Evolutionary conservation across 73 alveolate species (phyloP).

Genomic region (Blepharisma japonicum): DNA sequence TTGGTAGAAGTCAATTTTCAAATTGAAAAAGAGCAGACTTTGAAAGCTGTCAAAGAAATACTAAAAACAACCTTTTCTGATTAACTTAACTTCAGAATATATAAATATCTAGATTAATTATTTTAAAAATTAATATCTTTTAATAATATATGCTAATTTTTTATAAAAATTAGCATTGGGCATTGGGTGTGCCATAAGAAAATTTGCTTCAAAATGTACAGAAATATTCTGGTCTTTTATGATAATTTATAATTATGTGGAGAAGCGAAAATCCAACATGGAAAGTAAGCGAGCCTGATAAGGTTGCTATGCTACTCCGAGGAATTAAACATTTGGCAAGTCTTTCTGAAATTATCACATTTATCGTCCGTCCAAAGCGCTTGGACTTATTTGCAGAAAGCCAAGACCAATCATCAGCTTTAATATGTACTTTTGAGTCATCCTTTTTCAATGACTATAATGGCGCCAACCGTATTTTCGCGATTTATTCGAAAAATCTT

Average conservation of each 20-base stretch:
- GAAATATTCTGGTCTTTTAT: no score
- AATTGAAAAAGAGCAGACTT: slow-evolving; percentile 17
- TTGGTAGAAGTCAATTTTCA: slow-evolving; percentile 30
- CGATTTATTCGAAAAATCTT: background rate
- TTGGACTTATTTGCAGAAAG: slow-evolving; percentile 11
- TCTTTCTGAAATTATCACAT: background rate
- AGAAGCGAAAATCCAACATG: background rate
- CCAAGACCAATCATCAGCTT: slow-evolving; percentile 7
- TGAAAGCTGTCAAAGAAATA: slow-evolving; percentile 3
- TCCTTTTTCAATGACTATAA: slow-evolving; percentile 22
- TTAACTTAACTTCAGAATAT: no score
- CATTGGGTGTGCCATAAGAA: no score
- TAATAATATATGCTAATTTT: no score
- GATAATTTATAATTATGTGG: no score
- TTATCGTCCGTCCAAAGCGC: slow-evolving; percentile 4
- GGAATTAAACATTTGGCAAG: slow-evolving; percentile 18
- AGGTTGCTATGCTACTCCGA: background rate
- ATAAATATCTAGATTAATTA: no score
- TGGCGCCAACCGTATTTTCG: slow-evolving; percentile 11
- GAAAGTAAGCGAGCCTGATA: slow-evolving; percentile 20
- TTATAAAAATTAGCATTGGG: no score
- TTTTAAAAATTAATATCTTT: no score
- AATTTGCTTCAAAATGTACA: no score
- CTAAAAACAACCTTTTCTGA: background rate
- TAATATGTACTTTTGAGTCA: slow-evolving; percentile 9